Evolutionary conservation across 2,329 filamentous ascomycete genomes (phyloP).

Genomic region (Plenodomus biglobosus): DNA sequence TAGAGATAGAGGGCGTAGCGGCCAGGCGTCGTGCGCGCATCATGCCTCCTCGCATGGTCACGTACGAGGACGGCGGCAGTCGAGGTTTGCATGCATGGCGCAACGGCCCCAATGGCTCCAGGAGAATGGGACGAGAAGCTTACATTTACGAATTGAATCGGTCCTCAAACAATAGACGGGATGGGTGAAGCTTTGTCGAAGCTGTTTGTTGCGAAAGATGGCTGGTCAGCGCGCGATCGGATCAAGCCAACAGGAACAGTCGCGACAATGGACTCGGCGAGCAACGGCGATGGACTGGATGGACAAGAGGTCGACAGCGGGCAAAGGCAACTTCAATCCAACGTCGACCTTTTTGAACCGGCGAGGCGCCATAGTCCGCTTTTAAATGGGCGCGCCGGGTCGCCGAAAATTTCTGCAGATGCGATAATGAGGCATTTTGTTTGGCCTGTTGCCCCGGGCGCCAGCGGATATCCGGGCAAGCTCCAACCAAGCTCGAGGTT

Average conservation of each 20-base stretch:
- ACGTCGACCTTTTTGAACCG: slow-evolving; percentile 11
- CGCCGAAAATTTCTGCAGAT: slow-evolving; percentile 39
- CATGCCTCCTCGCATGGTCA: background rate
- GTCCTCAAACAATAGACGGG: slow-evolving; percentile 18
- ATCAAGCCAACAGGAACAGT: slow-evolving; percentile 24
- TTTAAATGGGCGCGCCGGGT: slow-evolving; percentile 31
- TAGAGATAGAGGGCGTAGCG: slow-evolving; percentile 3
- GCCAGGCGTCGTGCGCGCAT: slow-evolving; percentile 21
- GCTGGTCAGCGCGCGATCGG: slow-evolving; percentile 38
- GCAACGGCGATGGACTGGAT: slow-evolving; percentile 4
- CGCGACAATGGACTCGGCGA: slow-evolving; percentile 28
- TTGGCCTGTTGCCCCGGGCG: slow-evolving; percentile 30
- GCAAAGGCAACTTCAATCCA: slow-evolving; percentile 23
- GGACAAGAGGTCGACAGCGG: slow-evolving; percentile 30
- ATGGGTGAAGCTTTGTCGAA: slow-evolving; percentile 20
- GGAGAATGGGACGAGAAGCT: slow-evolving; percentile 19
- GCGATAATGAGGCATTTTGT: slow-evolving; percentile 40
- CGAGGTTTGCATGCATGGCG: slow-evolving; percentile 10
- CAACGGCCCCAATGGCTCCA: slow-evolving; percentile 18
- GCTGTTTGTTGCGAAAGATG: slow-evolving; percentile 26
- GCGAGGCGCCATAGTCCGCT: slow-evolving; percentile 24
- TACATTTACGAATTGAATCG: slow-evolving; percentile 37
- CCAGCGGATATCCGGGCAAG: slow-evolving; percentile 30
- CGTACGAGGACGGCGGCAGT: background rate
- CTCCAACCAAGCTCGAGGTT: slow-evolving; percentile 22